These are phyloP conservation scores for Mollisia scopiformis DNA, from an alignment of 2,329 filamentous ascomycete genomes.

Conservation along the genomic window DNA sequence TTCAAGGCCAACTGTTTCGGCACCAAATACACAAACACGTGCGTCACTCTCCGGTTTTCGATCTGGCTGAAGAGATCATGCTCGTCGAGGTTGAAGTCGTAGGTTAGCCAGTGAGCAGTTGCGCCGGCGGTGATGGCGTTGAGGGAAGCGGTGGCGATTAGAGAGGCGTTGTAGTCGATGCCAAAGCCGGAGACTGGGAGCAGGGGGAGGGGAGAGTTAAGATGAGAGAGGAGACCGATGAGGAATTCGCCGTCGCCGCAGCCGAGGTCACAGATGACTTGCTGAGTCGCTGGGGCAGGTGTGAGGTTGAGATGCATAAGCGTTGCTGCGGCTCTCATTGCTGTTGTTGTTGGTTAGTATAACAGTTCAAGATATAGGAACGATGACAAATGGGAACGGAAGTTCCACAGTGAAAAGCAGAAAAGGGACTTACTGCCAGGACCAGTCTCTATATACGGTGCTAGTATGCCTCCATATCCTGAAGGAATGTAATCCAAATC, in stretches of 20 bases:
- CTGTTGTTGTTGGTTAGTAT: not conserved
- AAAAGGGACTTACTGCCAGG: constrained; percentile 13
- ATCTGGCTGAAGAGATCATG: constrained; percentile 24
- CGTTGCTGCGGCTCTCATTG: constrained; percentile 28
- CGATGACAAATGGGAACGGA: not conserved
- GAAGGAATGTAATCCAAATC: constrained; percentile 30
- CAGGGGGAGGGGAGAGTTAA: constrained; percentile 7
- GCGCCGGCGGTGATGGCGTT: constrained; percentile 11
- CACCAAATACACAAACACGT: constrained; percentile 28
- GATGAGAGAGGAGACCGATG: constrained; percentile 19
- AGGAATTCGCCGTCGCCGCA: constrained; percentile 30
- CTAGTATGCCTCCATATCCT: constrained; percentile 19
- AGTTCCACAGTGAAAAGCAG: not conserved
- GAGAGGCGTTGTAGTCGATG: constrained; percentile 26
- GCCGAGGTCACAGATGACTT: constrained; percentile 28
- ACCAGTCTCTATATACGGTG: constrained; percentile 28
- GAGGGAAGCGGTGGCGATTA: constrained; percentile 24
- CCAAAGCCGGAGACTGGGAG: constrained; percentile 17
- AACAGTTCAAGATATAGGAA: not conserved
- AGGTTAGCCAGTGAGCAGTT: constrained; percentile 22
- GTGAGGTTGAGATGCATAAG: constrained; percentile 25
- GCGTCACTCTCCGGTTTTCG: constrained; percentile 19
- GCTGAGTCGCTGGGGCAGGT: not conserved
- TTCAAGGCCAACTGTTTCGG: constrained; percentile 25
- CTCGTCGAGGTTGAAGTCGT: constrained; percentile 29